Evolutionary conservation across 2,329 filamentous ascomycete species (phyloP).

Genomic region (Alternaria solani): DNA sequence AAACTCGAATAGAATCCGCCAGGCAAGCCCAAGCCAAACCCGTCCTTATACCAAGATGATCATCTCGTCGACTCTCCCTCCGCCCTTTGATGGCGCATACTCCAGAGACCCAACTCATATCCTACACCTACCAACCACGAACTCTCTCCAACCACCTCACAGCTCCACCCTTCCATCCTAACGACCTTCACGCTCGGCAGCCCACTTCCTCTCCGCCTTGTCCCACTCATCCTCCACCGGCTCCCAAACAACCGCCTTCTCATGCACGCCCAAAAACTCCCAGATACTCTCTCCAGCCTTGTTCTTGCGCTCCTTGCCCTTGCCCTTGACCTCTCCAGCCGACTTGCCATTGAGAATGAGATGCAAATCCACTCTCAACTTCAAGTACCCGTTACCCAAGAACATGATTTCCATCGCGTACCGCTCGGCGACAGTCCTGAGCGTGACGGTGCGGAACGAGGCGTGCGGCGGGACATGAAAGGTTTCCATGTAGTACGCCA

Average conservation of each 20-base stretch:
- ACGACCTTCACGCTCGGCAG: conserved; percentile 28
- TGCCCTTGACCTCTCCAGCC: conserved; percentile 16
- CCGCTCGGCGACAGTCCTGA: conserved; percentile 34
- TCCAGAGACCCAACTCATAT: neutral
- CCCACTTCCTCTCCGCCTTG: conserved; percentile 25
- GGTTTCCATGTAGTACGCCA: conserved; percentile 25
- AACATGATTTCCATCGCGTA: conserved; percentile 39
- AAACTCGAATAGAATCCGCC: neutral
- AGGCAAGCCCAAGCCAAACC: neutral
- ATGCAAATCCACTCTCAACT: conserved; percentile 36
- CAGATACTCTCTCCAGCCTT: conserved; percentile 9
- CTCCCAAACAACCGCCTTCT: conserved; percentile 15
- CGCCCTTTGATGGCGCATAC: neutral
- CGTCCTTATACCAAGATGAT: neutral
- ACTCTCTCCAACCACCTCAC: neutral
- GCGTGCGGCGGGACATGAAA: conserved; percentile 42
- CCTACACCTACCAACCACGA: neutral
- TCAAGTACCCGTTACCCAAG: conserved; percentile 41
- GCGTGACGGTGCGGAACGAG: conserved; percentile 28
- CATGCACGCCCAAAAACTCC: conserved; percentile 33
- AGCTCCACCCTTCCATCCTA: neutral
- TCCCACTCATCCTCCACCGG: conserved; percentile 26
- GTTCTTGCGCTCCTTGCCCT: conserved; percentile 22
- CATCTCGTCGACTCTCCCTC: neutral
- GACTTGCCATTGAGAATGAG: conserved; percentile 38